Evolutionary conservation across 208 protist species (phyloP).

Genomic region (Trichomonas tenax): DNA sequence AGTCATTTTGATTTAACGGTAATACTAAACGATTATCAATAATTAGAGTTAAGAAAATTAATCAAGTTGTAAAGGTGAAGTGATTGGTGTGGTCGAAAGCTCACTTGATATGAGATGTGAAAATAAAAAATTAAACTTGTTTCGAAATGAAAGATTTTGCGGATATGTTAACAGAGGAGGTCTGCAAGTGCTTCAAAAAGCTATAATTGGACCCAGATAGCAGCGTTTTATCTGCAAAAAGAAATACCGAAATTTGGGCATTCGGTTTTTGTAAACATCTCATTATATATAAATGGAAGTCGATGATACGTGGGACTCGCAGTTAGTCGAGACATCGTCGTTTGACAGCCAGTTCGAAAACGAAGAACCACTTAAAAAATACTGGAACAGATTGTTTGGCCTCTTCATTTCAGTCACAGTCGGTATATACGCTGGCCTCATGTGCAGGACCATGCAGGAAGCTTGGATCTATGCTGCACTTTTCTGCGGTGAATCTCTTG

Average conservation of each 20-base stretch:
- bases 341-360: neutral
- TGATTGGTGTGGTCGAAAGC: too few relatives aligned
- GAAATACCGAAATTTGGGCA: neutral
- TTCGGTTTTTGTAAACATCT: neutral
- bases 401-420: neutral
- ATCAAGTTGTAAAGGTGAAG: too few relatives aligned
- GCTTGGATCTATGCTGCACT: neutral
- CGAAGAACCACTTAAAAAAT: neutral
- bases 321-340: neutral
- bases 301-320: neutral
- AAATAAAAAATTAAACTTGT: too few relatives aligned
- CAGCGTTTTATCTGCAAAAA: too few relatives aligned
- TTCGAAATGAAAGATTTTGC: too few relatives aligned
- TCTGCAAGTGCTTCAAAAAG: too few relatives aligned
- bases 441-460: slow-evolving; percentile 7
- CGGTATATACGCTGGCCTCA: neutral
- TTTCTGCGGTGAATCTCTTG: neutral
- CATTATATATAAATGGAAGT: neutral
- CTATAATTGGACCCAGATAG: too few relatives aligned
- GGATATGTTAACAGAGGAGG: too few relatives aligned
- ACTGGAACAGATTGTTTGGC: neutral
- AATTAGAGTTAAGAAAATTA: too few relatives aligned
- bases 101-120: too few relatives aligned
- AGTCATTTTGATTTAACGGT: too few relatives aligned
- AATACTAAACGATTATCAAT: too few relatives aligned